A percentile compares a stretch with the other conserved stretches of the same genome.
These are phyloP conservation scores for Boechera retrofracta DNA, from an alignment of 345 rosid genomes.

Conservation along the genomic window DNA sequence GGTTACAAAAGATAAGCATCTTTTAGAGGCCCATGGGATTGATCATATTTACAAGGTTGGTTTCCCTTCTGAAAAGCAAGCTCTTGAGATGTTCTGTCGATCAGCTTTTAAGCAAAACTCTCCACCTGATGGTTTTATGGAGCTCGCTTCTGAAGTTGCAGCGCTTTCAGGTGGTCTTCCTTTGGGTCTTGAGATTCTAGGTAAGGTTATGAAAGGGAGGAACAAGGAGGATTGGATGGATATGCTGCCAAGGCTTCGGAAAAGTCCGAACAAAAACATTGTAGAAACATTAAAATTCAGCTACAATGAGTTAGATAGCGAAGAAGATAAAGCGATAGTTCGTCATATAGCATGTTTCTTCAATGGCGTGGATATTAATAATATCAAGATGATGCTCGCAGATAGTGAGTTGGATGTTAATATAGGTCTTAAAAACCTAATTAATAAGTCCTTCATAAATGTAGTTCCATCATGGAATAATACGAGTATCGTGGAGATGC, in stretches of 20 bases:
- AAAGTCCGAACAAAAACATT: constrained; percentile 18
- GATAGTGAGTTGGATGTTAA: constrained; percentile 28
- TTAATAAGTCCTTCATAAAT: constrained; percentile 40
- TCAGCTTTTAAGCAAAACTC: constrained; percentile 26
- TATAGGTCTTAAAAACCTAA: background rate
- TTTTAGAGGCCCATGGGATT: constrained; percentile 18
- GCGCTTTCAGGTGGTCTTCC: constrained; percentile 36
- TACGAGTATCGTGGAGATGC: constrained; percentile 37
- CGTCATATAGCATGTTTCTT: constrained; percentile 50
- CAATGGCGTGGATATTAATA: background rate
- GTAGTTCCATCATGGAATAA: background rate
- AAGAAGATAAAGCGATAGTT: constrained; percentile 36
- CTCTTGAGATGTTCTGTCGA: constrained; percentile 39
- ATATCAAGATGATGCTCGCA: constrained; percentile 3
- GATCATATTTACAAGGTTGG: background rate
- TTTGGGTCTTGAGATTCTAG: constrained; percentile 46
- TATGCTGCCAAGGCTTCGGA: constrained; percentile 14
- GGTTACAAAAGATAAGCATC: constrained; percentile 56
- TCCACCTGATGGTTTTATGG: constrained; percentile 9
- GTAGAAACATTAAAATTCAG: constrained; percentile 29
- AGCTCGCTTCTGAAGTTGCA: constrained; percentile 25
- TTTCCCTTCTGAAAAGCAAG: constrained; percentile 3
- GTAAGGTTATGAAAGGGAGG: constrained; percentile 12
- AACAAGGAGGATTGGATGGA: constrained; percentile 29
- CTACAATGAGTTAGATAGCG: constrained; percentile 30